Evolutionary conservation across 495 filamentous ascomycete genomes (phyloP).

Genomic region (Xylaria intraflava): DNA sequence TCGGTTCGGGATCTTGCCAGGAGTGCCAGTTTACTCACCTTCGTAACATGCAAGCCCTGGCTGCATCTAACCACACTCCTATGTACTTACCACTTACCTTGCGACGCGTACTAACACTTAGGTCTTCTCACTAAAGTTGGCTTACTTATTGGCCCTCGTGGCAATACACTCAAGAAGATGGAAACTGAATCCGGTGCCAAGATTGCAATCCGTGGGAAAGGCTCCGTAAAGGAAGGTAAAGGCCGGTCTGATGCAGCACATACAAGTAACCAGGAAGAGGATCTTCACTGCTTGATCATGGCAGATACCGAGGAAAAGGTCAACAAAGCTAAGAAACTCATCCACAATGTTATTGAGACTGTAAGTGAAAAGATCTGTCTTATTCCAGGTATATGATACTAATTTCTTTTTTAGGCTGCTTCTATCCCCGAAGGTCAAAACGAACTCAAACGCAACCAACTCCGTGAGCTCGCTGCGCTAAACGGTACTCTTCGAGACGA

Average conservation of each 20-base stretch:
- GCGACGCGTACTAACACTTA: slow-evolving; percentile 77
- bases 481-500: slow-evolving; percentile 98
- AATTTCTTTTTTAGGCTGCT: slow-evolving; percentile 63
- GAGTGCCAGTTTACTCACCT: slow-evolving; percentile 22
- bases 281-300: slow-evolving; percentile 98
- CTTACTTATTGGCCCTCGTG: slow-evolving; percentile 98
- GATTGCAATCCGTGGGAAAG: slow-evolving; percentile 98
- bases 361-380: slow-evolving; percentile 47
- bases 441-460: slow-evolving; percentile 95
- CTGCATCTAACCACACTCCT: slow-evolving; percentile 29
- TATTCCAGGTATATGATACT: slow-evolving; percentile 9
- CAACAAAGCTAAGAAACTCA: slow-evolving; percentile 93
- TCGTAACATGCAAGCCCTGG: slow-evolving; percentile 24
- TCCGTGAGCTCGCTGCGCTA: slow-evolving; percentile 90
- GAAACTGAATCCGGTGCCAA: slow-evolving; percentile 94
- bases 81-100: slow-evolving; percentile 33
- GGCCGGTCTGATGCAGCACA: slow-evolving; percentile 97
- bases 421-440: slow-evolving; percentile 98
- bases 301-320: slow-evolving; percentile 98
- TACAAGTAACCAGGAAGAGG: slow-evolving; percentile 99
- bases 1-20: slow-evolving; percentile 33
- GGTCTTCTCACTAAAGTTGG: slow-evolving; percentile 92
- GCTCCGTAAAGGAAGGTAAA: slow-evolving; percentile 99
- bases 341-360: slow-evolving; percentile 96
- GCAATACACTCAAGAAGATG: slow-evolving; percentile 99